These are phyloP conservation scores for Albatrellus ellisii DNA, from an alignment of 768 basidiomycete species.

Conservation along the genomic window DNA sequence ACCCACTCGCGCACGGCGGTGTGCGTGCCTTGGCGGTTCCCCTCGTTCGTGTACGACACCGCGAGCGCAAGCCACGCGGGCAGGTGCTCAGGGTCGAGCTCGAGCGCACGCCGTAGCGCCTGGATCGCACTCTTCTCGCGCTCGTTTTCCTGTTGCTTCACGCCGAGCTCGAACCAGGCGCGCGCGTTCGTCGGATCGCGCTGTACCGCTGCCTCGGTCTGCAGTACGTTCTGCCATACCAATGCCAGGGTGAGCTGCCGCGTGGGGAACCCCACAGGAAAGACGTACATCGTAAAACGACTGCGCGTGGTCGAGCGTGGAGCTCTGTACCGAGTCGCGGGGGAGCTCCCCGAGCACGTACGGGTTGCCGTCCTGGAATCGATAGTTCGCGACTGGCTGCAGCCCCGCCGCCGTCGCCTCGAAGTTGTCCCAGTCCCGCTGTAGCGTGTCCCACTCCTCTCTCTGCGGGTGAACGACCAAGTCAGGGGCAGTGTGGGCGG, in stretches of 20 bases:
- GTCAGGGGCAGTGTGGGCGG: conserved; percentile 1
- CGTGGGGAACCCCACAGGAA: not conserved
- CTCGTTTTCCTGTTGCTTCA: conserved; percentile 97
- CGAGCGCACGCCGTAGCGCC: conserved; percentile 69
- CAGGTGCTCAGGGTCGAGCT: conserved; percentile 65
- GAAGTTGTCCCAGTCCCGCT: conserved; percentile 70
- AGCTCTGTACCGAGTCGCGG: conserved; percentile 20
- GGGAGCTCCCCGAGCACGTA: conserved; percentile 53
- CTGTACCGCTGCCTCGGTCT: conserved; percentile 84
- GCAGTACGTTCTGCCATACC: conserved; percentile 57
- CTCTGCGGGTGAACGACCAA: conserved; percentile 11
- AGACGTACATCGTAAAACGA: conserved; percentile 28
- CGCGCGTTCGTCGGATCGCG: conserved; percentile 51
- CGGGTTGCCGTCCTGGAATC: conserved; percentile 69
- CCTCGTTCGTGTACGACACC: conserved; percentile 86
- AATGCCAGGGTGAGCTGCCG: conserved; percentile 5
- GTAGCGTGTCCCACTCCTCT: conserved; percentile 52
- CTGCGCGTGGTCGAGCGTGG: conserved; percentile 20
- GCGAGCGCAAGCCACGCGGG: conserved; percentile 86
- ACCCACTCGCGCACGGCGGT: conserved; percentile 82
- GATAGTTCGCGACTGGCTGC: conserved; percentile 41
- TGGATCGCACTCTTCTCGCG: conserved; percentile 82
- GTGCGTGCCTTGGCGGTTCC: conserved; percentile 58
- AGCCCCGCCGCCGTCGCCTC: conserved; percentile 64
- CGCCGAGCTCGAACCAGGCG: conserved; percentile 87